A percentile compares a stretch with the other conserved stretches of the same genome.
Evolutionary conservation across 345 rosid species (phyloP).

Genomic region (Sisymbrium altissimum): DNA sequence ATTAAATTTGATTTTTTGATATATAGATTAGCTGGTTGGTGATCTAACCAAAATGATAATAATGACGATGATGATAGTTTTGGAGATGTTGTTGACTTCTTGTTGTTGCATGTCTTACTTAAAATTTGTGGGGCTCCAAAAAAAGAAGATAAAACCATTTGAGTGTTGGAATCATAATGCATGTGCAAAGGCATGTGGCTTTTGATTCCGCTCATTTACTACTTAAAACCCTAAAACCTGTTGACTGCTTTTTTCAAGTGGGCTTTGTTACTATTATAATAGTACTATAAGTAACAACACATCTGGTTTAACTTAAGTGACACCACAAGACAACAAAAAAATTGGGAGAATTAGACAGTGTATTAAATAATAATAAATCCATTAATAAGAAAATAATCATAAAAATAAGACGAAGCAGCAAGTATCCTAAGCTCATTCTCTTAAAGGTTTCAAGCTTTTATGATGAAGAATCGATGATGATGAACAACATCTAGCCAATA

Average conservation of each 20-base stretch:
- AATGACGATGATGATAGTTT: conserved; percentile 3
- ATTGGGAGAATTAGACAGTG: conserved; percentile 10
- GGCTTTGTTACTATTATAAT: conserved; percentile 1
- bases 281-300: not conserved
- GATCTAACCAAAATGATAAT: conserved; percentile 5
- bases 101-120: conserved; percentile 28
- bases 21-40: conserved; percentile 30
- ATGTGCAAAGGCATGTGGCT: conserved; percentile 39
- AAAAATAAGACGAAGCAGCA: conserved; percentile 14
- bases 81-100: conserved; percentile 24
- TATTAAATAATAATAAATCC: not conserved
- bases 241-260: conserved; percentile 28
- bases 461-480: conserved; percentile 12
- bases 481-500: conserved; percentile 9
- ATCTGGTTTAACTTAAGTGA: conserved; percentile 14
- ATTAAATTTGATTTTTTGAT: not conserved
- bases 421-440: conserved; percentile 22
- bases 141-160: not conserved
- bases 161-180: conserved; percentile 22
- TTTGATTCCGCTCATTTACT: conserved; percentile 16
- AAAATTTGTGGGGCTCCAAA: conserved; percentile 24
- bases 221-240: conserved; percentile 16
- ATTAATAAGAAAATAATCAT: not conserved
- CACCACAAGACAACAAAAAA: conserved; percentile 15
- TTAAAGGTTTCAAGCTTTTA: conserved; percentile 16